phyloP scores from a whole-genome alignment of 768 basidiomycete genomes.

The Cubamyces sp. region DNA sequence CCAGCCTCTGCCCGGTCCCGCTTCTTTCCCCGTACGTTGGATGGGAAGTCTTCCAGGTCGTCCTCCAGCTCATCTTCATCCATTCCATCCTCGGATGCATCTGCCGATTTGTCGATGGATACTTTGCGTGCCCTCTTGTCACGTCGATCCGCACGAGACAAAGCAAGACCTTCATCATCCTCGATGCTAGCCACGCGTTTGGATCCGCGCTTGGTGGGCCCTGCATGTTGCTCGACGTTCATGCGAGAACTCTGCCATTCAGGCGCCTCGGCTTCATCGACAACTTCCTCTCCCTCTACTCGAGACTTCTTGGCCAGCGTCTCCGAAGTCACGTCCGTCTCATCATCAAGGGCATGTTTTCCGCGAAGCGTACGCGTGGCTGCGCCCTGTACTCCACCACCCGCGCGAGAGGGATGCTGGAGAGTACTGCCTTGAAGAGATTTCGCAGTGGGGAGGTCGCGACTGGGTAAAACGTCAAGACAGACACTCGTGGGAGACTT shows the following conservation, averaged over 20 bases:
- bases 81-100: constrained; percentile 13
- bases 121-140: constrained; percentile 64
- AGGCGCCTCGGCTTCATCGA: constrained; percentile 53
- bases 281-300: constrained; percentile 51
- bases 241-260: constrained; percentile 42
- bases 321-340: constrained; percentile 39
- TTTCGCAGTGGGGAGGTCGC: no score
- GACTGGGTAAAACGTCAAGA: no score
- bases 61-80: constrained; percentile 17
- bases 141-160: constrained; percentile 40
- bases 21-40: constrained; percentile 56
- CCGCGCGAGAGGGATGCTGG: no score
- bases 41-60: background rate
- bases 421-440: no score
- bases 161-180: constrained; percentile 50
- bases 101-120: constrained; percentile 44
- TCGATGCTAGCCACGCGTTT: constrained; percentile 53
- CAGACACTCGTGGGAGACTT: no score
- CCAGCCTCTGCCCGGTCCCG: constrained; percentile 76
- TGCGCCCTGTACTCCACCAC: background rate
- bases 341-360: constrained; percentile 46
- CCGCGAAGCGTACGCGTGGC: constrained; percentile 16
- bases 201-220: constrained; percentile 44
- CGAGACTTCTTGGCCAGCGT: constrained; percentile 55
- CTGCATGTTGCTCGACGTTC: constrained; percentile 28